Evolutionary conservation across 2,329 filamentous ascomycete genomes (phyloP).

Genomic region (Hirsutella minnesotensis): DNA sequence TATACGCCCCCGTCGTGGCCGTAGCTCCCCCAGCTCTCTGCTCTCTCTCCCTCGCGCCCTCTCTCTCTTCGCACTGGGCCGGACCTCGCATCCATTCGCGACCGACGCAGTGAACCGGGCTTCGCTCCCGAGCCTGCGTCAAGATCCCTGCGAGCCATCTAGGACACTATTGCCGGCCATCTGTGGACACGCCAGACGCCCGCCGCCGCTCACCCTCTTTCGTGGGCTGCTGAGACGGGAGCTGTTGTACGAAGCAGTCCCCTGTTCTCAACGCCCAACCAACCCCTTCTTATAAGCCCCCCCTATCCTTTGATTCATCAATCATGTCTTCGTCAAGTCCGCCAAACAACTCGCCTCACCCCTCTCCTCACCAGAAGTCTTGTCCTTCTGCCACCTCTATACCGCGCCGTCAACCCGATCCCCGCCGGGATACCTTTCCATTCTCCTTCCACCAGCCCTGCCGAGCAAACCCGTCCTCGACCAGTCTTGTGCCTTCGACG

Average conservation of each 20-base stretch:
- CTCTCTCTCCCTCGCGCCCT: too few species aligned
- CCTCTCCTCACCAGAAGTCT: slow-evolving; percentile 9
- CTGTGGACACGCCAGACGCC: background rate
- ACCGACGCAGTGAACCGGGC: background rate
- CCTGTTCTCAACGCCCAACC: background rate
- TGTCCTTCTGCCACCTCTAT: slow-evolving; percentile 12
- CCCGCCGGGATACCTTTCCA: slow-evolving; percentile 27
- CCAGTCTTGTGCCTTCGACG: slow-evolving; percentile 40
- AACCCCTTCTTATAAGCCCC: background rate
- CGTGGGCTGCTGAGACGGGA: background rate
- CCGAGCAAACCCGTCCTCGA: slow-evolving; percentile 37
- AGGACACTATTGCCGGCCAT: background rate
- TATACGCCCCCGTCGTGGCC: background rate
- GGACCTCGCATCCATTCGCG: too few species aligned
- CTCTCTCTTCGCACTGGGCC: too few species aligned
- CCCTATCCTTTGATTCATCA: background rate
- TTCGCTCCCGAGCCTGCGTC: background rate
- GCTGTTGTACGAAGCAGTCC: background rate
- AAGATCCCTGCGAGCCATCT: background rate
- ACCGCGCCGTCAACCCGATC: slow-evolving; percentile 14
- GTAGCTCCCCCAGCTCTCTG: background rate
- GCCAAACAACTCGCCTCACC: slow-evolving; percentile 11
- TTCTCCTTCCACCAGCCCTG: slow-evolving; percentile 36
- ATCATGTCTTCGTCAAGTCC: slow-evolving; percentile 7
- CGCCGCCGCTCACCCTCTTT: background rate